These are phyloP conservation scores for Aeschynomene evenia DNA, from an alignment of 306 rosid species.

Conservation along the genomic window DNA sequence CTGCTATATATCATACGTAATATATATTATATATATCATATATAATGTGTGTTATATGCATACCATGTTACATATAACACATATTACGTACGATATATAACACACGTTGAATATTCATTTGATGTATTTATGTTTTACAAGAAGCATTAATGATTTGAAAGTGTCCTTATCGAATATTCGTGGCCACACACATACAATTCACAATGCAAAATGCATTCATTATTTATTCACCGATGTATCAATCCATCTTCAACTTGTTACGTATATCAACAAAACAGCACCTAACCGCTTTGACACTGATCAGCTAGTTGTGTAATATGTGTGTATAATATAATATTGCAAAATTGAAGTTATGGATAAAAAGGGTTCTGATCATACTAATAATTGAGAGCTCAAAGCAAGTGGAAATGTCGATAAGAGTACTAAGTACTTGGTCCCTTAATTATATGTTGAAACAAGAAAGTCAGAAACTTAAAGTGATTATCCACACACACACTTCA, in stretches of 20 bases:
- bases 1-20: too few relatives aligned
- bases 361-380: neutral
- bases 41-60: too few relatives aligned
- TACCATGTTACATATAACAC: too few relatives aligned
- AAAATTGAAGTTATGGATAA: neutral
- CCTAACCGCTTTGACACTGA: neutral
- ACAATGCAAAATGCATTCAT: too few relatives aligned
- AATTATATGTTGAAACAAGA: neutral
- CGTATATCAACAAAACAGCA: slow-evolving; percentile 2
- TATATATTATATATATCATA: too few relatives aligned
- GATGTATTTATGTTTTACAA: too few relatives aligned
- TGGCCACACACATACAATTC: slow-evolving; percentile 37
- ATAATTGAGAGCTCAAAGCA: neutral
- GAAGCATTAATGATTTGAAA: slow-evolving; percentile 38
- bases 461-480: neutral
- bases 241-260: slow-evolving; percentile 3
- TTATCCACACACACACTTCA: slow-evolving; percentile 1
- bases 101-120: too few relatives aligned
- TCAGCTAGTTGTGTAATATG: too few relatives aligned
- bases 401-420: neutral
- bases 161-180: neutral
- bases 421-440: neutral
- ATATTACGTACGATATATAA: too few relatives aligned
- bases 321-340: too few relatives aligned
- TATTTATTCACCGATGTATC: neutral